Conservation (phyloP, 805 yeast genomes). For the Yarrowia sp. region DNA sequence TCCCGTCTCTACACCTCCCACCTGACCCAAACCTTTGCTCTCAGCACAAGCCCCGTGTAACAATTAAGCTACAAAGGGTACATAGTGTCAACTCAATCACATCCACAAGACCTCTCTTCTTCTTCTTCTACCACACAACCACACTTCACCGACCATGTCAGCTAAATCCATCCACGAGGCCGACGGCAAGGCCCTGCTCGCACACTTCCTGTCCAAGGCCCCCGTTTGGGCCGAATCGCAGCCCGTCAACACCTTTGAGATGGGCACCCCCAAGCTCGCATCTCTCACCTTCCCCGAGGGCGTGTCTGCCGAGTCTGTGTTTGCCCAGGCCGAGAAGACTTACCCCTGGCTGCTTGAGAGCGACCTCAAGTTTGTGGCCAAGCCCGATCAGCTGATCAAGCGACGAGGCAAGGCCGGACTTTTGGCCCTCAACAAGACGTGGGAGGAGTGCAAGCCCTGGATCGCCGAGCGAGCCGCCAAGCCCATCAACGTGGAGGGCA, state of each 20-base stretch:
- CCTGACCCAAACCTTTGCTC: background rate
- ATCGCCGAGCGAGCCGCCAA: conserved; percentile 45
- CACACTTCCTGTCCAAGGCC: conserved; percentile 45
- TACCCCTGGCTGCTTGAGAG: conserved; percentile 44
- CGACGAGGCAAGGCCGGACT: conserved; percentile 48
- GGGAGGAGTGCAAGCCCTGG: conserved; percentile 48
- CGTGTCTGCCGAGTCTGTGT: conserved; percentile 38
- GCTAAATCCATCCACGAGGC: conserved; percentile 49
- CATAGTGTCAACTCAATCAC: conserved; percentile 11
- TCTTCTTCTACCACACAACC: background rate
- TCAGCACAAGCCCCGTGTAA: background rate
- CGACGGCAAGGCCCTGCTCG: conserved; percentile 47
- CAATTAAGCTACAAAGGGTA: background rate
- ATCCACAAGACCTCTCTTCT: background rate
- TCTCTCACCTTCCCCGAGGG: conserved; percentile 40
- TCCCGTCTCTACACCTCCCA: too few species aligned
- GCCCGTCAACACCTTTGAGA: conserved; percentile 38
- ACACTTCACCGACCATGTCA: conserved; percentile 38
- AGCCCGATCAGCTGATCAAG: conserved; percentile 49
- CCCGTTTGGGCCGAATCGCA: conserved; percentile 40
- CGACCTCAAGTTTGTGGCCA: conserved; percentile 46
- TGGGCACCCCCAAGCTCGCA: conserved; percentile 42
- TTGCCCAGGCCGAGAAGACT: conserved; percentile 41
- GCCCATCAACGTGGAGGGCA: conserved; percentile 43
- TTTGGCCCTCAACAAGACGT: conserved; percentile 45